Evolutionary conservation across 2,329 filamentous ascomycete genomes (phyloP).

Genomic region (Fusarium siculi): DNA sequence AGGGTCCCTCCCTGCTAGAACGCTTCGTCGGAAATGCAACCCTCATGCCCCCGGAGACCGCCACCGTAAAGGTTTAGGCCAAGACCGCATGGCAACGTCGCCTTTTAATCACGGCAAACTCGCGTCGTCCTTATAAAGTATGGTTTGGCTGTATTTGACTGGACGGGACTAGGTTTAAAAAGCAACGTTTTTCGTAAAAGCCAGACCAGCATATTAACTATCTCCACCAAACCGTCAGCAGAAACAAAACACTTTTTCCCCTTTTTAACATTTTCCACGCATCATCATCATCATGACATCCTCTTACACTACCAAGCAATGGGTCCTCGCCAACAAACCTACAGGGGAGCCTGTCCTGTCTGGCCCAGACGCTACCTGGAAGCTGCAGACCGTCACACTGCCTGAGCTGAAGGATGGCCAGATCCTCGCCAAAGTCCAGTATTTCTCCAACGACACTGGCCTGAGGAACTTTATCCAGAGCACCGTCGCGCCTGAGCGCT

Average conservation of each 20-base stretch:
- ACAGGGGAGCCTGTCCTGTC: conserved; percentile 40
- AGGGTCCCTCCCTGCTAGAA: conserved; percentile 4
- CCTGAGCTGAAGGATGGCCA: conserved; percentile 42
- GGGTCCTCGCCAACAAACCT: conserved; percentile 44
- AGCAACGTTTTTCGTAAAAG: neutral
- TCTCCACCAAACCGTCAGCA: conserved; percentile 3
- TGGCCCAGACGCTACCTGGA: conserved; percentile 44
- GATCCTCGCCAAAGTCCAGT: conserved; percentile 43
- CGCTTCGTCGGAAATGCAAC: conserved; percentile 10
- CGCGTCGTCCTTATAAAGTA: conserved; percentile 19
- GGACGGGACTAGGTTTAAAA: neutral
- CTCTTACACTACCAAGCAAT: conserved; percentile 46
- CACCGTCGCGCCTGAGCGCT: conserved; percentile 43
- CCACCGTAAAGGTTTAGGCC: conserved; percentile 20
- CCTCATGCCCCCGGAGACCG: conserved; percentile 12
- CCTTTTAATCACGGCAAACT: conserved; percentile 10
- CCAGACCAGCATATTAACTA: neutral
- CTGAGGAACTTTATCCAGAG: conserved; percentile 45
- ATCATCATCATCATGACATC: conserved; percentile 35
- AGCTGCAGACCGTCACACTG: conserved; percentile 39
- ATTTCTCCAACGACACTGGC: conserved; percentile 46
- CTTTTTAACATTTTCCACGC: neutral
- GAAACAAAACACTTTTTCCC: conserved; percentile 2
- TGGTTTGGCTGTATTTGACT: neutral
- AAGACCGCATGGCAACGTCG: neutral